Evolutionary conservation across 169 alveolate species (phyloP).

Genomic region (Cryptosporidium sp.): DNA sequence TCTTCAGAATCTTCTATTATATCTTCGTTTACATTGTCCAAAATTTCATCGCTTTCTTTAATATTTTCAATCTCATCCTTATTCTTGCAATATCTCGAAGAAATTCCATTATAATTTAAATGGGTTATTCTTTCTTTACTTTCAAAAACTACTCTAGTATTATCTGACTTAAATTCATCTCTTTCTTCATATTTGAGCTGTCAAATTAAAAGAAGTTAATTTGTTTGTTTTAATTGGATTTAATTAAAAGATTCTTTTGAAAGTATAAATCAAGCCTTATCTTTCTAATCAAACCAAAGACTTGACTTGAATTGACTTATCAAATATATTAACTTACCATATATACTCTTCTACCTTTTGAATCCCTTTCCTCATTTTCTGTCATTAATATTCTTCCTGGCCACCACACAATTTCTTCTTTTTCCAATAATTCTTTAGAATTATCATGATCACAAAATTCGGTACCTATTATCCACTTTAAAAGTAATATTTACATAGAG

Average conservation of each 20-base stretch:
- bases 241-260: neutral
- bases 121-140: conserved; percentile 32
- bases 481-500: neutral
- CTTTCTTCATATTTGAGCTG: conserved; percentile 56
- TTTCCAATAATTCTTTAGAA: neutral
- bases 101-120: conserved; percentile 21
- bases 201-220: neutral
- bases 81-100: conserved; percentile 9
- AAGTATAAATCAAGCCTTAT: neutral
- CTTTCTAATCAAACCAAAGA: neutral
- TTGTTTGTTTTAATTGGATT: neutral
- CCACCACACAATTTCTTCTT: conserved; percentile 69
- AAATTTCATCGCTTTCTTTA: neutral
- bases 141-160: conserved; percentile 35
- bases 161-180: conserved; percentile 61
- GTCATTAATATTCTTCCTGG: conserved; percentile 26
- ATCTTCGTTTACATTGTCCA: neutral
- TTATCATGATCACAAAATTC: conserved; percentile 1
- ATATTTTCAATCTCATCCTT: conserved; percentile 21
- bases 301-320: neutral
- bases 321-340: conserved; percentile 16
- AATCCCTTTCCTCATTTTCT: conserved; percentile 40
- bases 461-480: conserved; percentile 50
- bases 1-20: neutral
- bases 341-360: conserved; percentile 61